Percentiles rank a stretch among this genome's conserved stretches.
These are phyloP conservation scores for Silene latifolia DNA, from an alignment of 148 eudicot species.

Conservation along the genomic window DNA sequence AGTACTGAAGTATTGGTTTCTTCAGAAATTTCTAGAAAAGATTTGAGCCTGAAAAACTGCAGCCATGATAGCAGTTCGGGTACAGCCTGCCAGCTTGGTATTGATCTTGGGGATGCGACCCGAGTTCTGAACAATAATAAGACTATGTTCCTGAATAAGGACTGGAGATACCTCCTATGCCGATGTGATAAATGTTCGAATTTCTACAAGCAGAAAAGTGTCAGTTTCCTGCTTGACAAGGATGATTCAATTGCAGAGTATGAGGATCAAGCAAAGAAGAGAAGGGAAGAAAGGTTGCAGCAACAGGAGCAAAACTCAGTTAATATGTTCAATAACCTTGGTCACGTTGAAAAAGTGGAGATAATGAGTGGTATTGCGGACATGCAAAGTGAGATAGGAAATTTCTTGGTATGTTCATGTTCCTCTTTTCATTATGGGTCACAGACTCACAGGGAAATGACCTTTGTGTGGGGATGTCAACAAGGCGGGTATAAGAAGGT, in stretches of 20 bases:
- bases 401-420: conserved; percentile 54
- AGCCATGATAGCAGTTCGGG: conserved; percentile 38
- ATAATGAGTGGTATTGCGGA: conserved; percentile 79
- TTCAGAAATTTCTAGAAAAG: conserved; percentile 27
- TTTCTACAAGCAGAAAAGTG: conserved; percentile 50
- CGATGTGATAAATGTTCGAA: conserved; percentile 56
- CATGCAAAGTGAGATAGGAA: conserved; percentile 75
- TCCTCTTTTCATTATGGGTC: background rate
- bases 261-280: conserved; percentile 77
- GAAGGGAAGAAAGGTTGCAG: conserved; percentile 78
- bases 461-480: background rate
- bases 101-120: conserved; percentile 42
- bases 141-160: conserved; percentile 61
- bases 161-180: conserved; percentile 82
- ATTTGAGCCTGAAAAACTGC: conserved; percentile 25
- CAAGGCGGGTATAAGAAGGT: background rate
- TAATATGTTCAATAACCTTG: conserved; percentile 67
- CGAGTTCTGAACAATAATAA: conserved; percentile 37
- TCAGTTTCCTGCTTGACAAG: conserved; percentile 67
- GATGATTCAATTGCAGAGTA: conserved; percentile 90
- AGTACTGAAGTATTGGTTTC: conserved; percentile 27
- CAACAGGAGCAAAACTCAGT: conserved; percentile 62
- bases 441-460: background rate
- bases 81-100: conserved; percentile 46
- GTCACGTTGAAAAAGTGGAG: conserved; percentile 89